Percentiles rank a stretch among this genome's conserved stretches.
These are phyloP conservation scores for Hericium erinaceus DNA, from an alignment of 768 basidiomycete species.

Conservation along the genomic window DNA sequence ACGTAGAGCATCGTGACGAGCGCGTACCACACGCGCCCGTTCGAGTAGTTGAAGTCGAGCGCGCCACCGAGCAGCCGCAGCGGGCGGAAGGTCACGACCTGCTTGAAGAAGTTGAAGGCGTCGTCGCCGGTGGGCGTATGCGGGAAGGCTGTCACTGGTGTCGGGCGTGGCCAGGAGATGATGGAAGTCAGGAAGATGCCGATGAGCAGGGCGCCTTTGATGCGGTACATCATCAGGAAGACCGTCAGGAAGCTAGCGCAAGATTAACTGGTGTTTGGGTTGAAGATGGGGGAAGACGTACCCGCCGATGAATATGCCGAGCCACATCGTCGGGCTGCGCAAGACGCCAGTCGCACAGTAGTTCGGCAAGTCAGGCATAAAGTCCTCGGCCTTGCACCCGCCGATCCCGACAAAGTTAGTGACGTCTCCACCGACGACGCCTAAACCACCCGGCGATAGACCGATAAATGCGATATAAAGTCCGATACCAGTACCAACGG, in stretches of 20 bases:
- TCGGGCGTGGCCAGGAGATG: constrained; percentile 83
- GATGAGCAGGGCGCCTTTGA: constrained; percentile 74
- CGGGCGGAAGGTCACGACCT: constrained; percentile 70
- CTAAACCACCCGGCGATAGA: constrained; percentile 46
- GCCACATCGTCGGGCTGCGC: constrained; percentile 73
- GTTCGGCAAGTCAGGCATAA: constrained; percentile 34
- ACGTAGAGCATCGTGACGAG: constrained; percentile 86
- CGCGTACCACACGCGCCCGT: constrained; percentile 80
- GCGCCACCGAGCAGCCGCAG: constrained; percentile 54
- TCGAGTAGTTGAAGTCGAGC: constrained; percentile 36
- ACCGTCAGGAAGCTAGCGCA: constrained; percentile 56
- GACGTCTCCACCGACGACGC: constrained; percentile 67
- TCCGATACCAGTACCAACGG: constrained; percentile 82
- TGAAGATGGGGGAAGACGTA: constrained; percentile 22
- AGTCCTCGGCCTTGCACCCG: constrained; percentile 53
- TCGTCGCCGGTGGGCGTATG: constrained; percentile 57
- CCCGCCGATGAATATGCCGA: constrained; percentile 84
- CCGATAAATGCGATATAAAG: constrained; percentile 70
- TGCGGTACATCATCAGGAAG: constrained; percentile 74
- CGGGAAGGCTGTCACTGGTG: constrained; percentile 76
- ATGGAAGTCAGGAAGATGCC: constrained; percentile 81
- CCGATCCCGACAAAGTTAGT: constrained; percentile 67
- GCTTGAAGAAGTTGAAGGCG: constrained; percentile 77
- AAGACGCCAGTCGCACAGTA: constrained; percentile 61
- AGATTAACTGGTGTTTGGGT: background rate